A percentile compares a stretch with the other conserved stretches of the same genome.
Conservation (phyloP, 345 rosid genomes). For the Pistacia atlantica region DNA sequence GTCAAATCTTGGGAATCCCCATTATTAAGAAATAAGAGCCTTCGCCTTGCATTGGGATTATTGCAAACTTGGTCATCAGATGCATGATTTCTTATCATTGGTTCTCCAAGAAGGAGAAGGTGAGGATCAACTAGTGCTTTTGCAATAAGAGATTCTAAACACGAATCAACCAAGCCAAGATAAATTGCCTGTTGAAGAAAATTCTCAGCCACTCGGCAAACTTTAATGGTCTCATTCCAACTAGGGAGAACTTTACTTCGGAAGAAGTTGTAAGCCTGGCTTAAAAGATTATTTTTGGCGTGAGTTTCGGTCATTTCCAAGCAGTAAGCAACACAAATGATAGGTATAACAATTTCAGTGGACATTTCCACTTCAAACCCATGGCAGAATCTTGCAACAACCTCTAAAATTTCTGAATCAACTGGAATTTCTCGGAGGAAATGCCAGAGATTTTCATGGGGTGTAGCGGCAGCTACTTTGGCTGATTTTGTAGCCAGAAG, state of each 20-base stretch:
- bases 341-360: constrained; percentile 58
- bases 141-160: constrained; percentile 56
- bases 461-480: constrained; percentile 46
- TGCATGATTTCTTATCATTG: constrained; percentile 26
- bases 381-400: constrained; percentile 68
- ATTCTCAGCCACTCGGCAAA: constrained; percentile 39
- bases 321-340: constrained; percentile 56
- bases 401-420: constrained; percentile 57
- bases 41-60: constrained; percentile 69
- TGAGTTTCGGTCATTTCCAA: constrained; percentile 73
- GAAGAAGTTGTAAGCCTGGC: constrained; percentile 48
- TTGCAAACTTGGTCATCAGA: constrained; percentile 23
- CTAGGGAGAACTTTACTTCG: constrained; percentile 52
- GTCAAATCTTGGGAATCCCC: constrained; percentile 64
- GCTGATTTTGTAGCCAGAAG: constrained; percentile 65
- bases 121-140: constrained; percentile 60
- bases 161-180: constrained; percentile 56
- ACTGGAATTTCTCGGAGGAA: constrained; percentile 54
- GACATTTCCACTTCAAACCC: constrained; percentile 51
- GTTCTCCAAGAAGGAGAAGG: constrained; percentile 69
- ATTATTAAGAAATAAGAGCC: constrained; percentile 48
- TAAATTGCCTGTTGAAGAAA: constrained; percentile 41
- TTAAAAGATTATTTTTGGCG: constrained; percentile 57
- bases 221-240: constrained; percentile 84
- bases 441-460: constrained; percentile 29